A percentile compares a stretch with the other conserved stretches of the same genome.
Evolutionary conservation across 139 green algal genomes (phyloP).

Genomic region (Ettlia oleoabundans): DNA sequence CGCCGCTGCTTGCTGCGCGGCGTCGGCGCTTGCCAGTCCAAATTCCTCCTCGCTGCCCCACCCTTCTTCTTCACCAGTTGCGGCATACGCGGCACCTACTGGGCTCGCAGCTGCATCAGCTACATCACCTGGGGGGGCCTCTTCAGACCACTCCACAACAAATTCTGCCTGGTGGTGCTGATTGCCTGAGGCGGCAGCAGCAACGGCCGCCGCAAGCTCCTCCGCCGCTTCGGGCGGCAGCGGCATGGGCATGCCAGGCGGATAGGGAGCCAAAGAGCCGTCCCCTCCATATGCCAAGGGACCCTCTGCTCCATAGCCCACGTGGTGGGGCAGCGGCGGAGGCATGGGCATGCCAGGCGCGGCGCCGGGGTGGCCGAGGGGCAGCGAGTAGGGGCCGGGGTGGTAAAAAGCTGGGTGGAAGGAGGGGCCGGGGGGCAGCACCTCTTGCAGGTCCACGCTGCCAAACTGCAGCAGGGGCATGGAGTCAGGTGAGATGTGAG

Average conservation of each 20-base stretch:
- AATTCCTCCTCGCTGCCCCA: too few species aligned
- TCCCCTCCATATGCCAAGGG: too few species aligned
- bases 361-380: background rate
- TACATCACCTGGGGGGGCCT: background rate
- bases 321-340: background rate
- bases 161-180: background rate
- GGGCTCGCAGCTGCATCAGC: background rate
- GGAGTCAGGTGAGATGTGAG: background rate
- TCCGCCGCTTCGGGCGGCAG: slow-evolving; percentile 8
- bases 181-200: background rate
- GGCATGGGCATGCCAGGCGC: slow-evolving; percentile 4
- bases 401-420: slow-evolving; percentile 5
- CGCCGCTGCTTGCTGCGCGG: background rate
- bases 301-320: too few species aligned
- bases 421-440: background rate
- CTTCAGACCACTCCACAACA: background rate
- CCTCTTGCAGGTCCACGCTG: background rate
- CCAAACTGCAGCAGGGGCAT: slow-evolving; percentile 20
- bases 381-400: slow-evolving; percentile 2
- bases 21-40: background rate
- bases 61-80: too few species aligned
- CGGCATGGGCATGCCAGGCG: slow-evolving; percentile 26
- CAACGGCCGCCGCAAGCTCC: slow-evolving; percentile 7
- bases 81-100: background rate
- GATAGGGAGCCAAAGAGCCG: slow-evolving; percentile 6